Evolutionary conservation across 495 filamentous ascomycete species (phyloP), one percentile per base, ranked within the genome.

Genomic region (Filosporella fistucella): DNA sequence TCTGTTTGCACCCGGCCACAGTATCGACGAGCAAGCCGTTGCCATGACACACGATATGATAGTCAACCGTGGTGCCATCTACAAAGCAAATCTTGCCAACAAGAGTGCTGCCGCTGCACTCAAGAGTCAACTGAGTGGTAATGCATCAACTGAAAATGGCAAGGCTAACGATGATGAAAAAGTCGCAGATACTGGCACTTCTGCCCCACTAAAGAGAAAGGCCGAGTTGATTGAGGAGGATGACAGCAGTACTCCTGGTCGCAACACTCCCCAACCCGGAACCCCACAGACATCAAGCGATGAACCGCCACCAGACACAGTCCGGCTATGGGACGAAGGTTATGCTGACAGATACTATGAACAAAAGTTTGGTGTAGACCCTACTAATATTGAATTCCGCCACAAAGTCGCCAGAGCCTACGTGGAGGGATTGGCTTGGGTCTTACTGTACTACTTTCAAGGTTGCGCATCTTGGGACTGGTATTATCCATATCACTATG

Each of bases 401-500:
- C 84, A 89, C 65, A 84, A 93, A 63, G 94, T 99, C 56, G 93
- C 83, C n/a, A 77, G 82, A 39, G 78, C 85, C 13, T 99, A 99
- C 64, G 89, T 90, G n/a, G 88, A 95, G 70, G 93, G 93, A 37
- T 77, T 97, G n/a, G 85, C 85, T 26, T 99, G 94, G 93, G 93
- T 97, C n/a, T 69, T 99, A 20, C 72, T 85, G 14, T 99, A 99
- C 61, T 99, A 99, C 64, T 94, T 96, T 63, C 93, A 99, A 65
- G 93, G 94, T 14, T 97, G 93, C 58, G 89, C 94, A 10, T 95
- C 88, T 2, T 97, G 94, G 93, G 91, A 85, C 41, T 99, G 93
- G 93, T 99, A 90, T 61, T 99, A 95, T 59, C 93, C 93, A 1
- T 91, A 97, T 60, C 93, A 99, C 63, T 99, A 99, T 59, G 94